These are phyloP conservation scores for Podospora appendiculata DNA, from an alignment of 495 filamentous ascomycete genomes.

Conservation along the genomic window DNA sequence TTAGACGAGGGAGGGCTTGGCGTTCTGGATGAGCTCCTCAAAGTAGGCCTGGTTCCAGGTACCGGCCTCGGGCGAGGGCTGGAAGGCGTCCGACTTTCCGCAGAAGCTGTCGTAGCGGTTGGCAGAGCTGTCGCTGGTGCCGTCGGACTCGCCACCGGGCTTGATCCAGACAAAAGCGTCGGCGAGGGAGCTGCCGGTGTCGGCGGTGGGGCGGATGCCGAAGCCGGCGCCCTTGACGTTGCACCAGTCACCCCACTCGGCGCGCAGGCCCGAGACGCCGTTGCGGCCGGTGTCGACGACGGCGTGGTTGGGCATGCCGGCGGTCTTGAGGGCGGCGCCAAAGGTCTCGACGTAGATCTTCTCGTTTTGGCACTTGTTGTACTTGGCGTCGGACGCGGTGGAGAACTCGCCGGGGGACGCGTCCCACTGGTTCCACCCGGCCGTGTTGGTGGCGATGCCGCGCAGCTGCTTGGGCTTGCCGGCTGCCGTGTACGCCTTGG, in stretches of 20 bases:
- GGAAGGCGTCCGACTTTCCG: conserved; percentile 49
- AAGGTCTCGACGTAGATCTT: conserved; percentile 63
- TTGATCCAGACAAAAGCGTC: conserved; percentile 83
- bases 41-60: conserved; percentile 77
- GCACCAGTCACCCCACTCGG: conserved; percentile 77
- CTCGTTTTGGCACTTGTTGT: conserved; percentile 60
- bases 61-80: conserved; percentile 73
- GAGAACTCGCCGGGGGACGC: conserved; percentile 45
- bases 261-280: conserved; percentile 59
- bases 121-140: conserved; percentile 56
- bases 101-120: conserved; percentile 67
- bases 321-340: conserved; percentile 48
- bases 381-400: conserved; percentile 46
- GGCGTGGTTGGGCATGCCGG: conserved; percentile 66
- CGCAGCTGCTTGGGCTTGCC: conserved; percentile 58
- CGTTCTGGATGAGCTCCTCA: conserved; percentile 59
- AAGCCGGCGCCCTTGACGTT: conserved; percentile 71
- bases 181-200: conserved; percentile 52
- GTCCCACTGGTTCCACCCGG: conserved; percentile 66
- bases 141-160: conserved; percentile 77
- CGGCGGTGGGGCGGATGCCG: conserved; percentile 57
- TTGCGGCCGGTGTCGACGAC: conserved; percentile 65
- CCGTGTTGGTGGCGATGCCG: conserved; percentile 71
- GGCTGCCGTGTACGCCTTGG: conserved; percentile 57
- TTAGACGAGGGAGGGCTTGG: conserved; percentile 47